Evolutionary conservation across 2,329 filamentous ascomycete species (phyloP), one percentile per base, ranked within the genome.

Genomic region (Macrophomina pseudophaseolina): DNA sequence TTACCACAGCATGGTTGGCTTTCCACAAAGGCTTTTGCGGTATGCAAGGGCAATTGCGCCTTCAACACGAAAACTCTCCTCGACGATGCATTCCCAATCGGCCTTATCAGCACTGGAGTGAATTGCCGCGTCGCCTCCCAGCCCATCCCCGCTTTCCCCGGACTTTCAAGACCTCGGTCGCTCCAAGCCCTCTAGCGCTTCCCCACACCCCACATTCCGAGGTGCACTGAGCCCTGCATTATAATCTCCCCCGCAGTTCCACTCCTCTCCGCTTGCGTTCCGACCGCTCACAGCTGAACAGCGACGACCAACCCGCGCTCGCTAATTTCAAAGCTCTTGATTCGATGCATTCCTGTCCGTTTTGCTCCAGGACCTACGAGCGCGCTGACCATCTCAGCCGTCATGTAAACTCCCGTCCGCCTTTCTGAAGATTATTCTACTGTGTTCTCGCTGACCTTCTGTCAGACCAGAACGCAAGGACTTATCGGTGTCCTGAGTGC

Each of bases 311-410:
- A 42, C 53, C 33, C 35, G 18, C 6, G 40, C 28, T 3, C 12
- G 6, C 23, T 32, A 18, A 32, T 32, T 32, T 44, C 54, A 59
- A 32, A 44, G 54, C 38, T n/a, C n/a, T 49, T 30, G 23, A 35
- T 40, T 14, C 16, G 9, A 64, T 64, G 60, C 33, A 64, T 53
- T 64, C 49, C 7, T 76, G 74, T 56, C 73, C 75, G 51, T 68
- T 75, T 7, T 76, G 74, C 53, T 60, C 69, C 42, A 70, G 71
- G 28, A 67, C 71, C 8, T 76, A 76, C 56, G 72, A 76, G 28
- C 71, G 74, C 28, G 59, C 68, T 49, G 73, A 75, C 68, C 73
- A 76, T 67, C 58, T 75, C 60, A 72, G 73, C 68, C 70, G 74
- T 62, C 74, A 76, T 66, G 64, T 76, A 8, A 73, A 75, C 48